Percentiles rank a stretch among this genome's conserved stretches.
Evolutionary conservation across 2,329 filamentous ascomycete genomes (phyloP).

Genomic region (Arthroderma uncinatum): DNA sequence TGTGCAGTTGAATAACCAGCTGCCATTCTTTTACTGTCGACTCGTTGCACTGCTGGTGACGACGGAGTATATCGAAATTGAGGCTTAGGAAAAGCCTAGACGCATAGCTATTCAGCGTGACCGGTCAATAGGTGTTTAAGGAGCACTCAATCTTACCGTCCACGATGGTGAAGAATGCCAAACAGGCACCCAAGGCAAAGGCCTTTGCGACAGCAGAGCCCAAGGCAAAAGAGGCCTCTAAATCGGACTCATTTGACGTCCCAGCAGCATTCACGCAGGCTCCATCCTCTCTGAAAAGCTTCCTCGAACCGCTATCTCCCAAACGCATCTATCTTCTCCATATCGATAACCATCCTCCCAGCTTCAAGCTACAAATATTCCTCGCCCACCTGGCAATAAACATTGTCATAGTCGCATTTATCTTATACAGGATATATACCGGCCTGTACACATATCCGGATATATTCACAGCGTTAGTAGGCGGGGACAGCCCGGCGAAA

Average conservation of each 20-base stretch:
- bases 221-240: neutral
- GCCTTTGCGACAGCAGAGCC: neutral
- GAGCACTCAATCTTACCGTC: neutral
- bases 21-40: too few relatives aligned
- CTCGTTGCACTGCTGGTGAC: neutral
- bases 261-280: conserved; percentile 59
- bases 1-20: too few relatives aligned
- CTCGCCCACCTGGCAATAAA: conserved; percentile 69
- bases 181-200: neutral
- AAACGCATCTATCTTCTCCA: conserved; percentile 73
- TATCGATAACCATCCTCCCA: conserved; percentile 58
- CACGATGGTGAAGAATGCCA: neutral
- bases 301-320: conserved; percentile 55
- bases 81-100: neutral
- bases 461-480: conserved; percentile 54
- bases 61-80: neutral
- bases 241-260: conserved; percentile 18
- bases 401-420: conserved; percentile 50
- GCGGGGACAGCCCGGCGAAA: conserved; percentile 54
- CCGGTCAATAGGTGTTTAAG: neutral
- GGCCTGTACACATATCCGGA: conserved; percentile 63
- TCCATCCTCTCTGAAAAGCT: conserved; percentile 51
- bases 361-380: conserved; percentile 75
- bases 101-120: neutral
- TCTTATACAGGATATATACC: conserved; percentile 57